Conservation (phyloP, 306 rosid genomes). For the Vicia sativa region DNA sequence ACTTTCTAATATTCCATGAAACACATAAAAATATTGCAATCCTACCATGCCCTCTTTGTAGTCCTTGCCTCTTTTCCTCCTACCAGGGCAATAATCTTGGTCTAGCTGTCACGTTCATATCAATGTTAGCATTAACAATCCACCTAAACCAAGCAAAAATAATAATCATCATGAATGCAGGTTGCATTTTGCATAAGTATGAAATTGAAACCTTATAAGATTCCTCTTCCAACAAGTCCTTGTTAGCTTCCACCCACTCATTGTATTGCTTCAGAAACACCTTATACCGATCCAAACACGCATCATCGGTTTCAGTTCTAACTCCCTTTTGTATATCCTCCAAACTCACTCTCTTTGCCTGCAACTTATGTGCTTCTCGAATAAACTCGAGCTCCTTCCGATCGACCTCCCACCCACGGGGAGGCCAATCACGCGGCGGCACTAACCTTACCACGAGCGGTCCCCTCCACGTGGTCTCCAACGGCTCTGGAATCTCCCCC, state of each 20-base stretch:
- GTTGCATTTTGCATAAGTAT: slow-evolving; percentile 4
- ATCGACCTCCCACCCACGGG: slow-evolving; percentile 90
- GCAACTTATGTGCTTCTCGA: slow-evolving; percentile 76
- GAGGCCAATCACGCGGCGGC: slow-evolving; percentile 98
- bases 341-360: slow-evolving; percentile 57
- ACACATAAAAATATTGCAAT: neutral
- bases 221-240: slow-evolving; percentile 82
- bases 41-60: slow-evolving; percentile 92
- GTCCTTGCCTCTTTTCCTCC: slow-evolving; percentile 98
- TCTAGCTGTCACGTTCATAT: slow-evolving; percentile 61
- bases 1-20: slow-evolving; percentile 2
- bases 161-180: neutral
- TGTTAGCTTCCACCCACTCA: slow-evolving; percentile 83
- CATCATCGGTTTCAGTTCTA: slow-evolving; percentile 51
- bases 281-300: slow-evolving; percentile 84
- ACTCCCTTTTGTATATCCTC: slow-evolving; percentile 57
- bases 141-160: slow-evolving; percentile 5
- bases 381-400: slow-evolving; percentile 76
- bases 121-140: slow-evolving; percentile 41
- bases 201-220: slow-evolving; percentile 68
- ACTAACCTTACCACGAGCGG: slow-evolving; percentile 67
- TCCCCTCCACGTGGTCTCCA: slow-evolving; percentile 64
- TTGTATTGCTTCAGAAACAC: slow-evolving; percentile 84
- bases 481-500: slow-evolving; percentile 73
- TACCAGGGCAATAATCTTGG: slow-evolving; percentile 91